Evolutionary conservation across 345 rosid species (phyloP).

Genomic region (Kandelia obovata): DNA sequence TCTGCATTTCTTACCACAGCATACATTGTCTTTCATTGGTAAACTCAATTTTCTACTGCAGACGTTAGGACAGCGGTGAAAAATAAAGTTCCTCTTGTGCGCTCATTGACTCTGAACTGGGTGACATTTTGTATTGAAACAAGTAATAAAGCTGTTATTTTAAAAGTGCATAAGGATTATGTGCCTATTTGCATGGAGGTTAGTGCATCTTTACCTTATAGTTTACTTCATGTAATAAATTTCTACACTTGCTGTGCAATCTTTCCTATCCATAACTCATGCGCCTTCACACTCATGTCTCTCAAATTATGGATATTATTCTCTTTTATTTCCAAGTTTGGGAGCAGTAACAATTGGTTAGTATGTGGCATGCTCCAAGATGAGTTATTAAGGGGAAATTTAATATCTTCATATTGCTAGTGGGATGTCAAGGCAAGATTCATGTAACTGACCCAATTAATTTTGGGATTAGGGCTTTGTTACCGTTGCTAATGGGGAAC

Average conservation of each 20-base stretch:
- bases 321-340: neutral
- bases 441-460: no score
- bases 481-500: no score
- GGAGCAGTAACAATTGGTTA: neutral
- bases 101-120: constrained; percentile 96
- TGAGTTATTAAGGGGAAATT: no score
- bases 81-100: constrained; percentile 99
- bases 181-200: constrained; percentile 98
- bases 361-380: neutral
- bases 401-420: no score
- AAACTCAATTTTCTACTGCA: constrained; percentile 36
- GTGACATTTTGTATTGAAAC: constrained; percentile 89
- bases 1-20: neutral
- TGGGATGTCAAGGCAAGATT: no score
- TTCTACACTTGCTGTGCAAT: neutral
- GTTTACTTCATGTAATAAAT: neutral
- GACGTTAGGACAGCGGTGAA: constrained; percentile 80
- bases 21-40: neutral
- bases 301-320: no score
- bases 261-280: neutral
- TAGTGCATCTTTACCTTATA: constrained; percentile 28
- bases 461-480: no score
- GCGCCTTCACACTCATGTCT: no score
- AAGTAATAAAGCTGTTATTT: constrained; percentile 79
- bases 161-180: constrained; percentile 92